A percentile compares a stretch with the other conserved stretches of the same genome.
These are phyloP conservation scores for Favolaschia claudopus DNA, from an alignment of 768 basidiomycete species.

Conservation along the genomic window DNA sequence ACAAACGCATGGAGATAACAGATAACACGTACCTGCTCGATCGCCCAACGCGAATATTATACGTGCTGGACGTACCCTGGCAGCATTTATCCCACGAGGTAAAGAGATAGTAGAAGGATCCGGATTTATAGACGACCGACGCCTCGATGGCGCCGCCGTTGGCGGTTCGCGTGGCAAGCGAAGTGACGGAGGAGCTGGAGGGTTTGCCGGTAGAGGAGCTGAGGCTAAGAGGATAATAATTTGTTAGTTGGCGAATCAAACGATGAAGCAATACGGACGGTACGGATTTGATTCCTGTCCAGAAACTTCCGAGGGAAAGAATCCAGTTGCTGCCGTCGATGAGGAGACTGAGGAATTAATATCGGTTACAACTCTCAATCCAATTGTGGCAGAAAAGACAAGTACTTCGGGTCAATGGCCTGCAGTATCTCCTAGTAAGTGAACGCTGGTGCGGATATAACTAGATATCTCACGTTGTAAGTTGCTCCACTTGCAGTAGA, in stretches of 20 bases:
- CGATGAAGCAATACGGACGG: constrained; percentile 26
- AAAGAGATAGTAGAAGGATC: constrained; percentile 62
- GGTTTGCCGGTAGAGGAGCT: constrained; percentile 51
- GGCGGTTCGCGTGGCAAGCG: constrained; percentile 54
- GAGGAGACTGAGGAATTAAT: not conserved
- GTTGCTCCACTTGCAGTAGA: constrained; percentile 46
- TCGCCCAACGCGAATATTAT: constrained; percentile 67
- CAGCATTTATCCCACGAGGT: constrained; percentile 65
- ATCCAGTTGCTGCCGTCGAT: constrained; percentile 53
- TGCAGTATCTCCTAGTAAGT: constrained; percentile 37
- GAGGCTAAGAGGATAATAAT: constrained; percentile 31
- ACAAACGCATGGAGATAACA: too few relatives aligned
- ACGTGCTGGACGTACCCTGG: constrained; percentile 57
- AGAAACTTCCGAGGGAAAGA: constrained; percentile 62
- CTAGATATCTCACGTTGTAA: constrained; percentile 43
- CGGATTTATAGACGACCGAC: constrained; percentile 51
- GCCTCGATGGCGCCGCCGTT: constrained; percentile 58
- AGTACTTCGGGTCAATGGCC: constrained; percentile 63
- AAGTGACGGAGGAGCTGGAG: constrained; percentile 45
- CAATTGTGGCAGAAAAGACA: not conserved
- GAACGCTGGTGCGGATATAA: constrained; percentile 29
- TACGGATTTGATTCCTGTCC: constrained; percentile 60
- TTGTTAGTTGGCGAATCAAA: not conserved
- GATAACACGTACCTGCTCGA: constrained; percentile 45
- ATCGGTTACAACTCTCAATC: not conserved